Evolutionary conservation across 306 rosid species (phyloP), one percentile per base, ranked within the genome.

Genomic region (Cucurbita maxima): DNA sequence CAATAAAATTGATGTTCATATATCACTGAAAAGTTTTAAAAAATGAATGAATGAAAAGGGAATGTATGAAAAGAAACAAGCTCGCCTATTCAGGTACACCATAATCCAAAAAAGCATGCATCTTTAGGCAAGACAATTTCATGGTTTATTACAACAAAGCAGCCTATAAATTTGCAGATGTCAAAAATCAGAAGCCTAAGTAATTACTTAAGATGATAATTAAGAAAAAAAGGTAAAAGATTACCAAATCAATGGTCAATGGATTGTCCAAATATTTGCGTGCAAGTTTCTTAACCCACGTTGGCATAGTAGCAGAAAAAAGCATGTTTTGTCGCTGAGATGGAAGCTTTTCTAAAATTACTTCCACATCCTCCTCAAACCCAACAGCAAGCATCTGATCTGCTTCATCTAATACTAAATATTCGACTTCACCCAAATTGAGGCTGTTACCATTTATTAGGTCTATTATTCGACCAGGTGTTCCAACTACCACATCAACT

Each of bases 331-430:
- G 97, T 67, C 96, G 79, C 81, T 82, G 50, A 40, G 95, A 47
- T 58, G 97, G 99, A 76, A 94, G 92, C 75, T 79, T 84, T 64
- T 91, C 85, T 18, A 94, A 81, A 79, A 94, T 94, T 37, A 80
- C 43, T 88, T 94, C 99, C 78, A 94, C 99, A 77, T 86, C 99
- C 81, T 94, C 99, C 88, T 94, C 99, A 83, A 94, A 94, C 75
- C 97, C 99, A 78, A 94, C 99, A 34, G 99, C 99, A 84, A 94
- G 99, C 99, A 94, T 94, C 82, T 82, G 97, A 85, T 94, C 99
- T 62, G 99, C 99, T 88, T 94, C 99, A 41, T 94, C 99, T 37
- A 94, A 96, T 44, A 94, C 99, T 88, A 94, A 79, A 82, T 72
- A 88, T 77, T 88, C 83, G 53, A 94, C 91, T 79, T 94, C 97